These are phyloP conservation scores for Boletus rubroflammeus DNA, from an alignment of 768 basidiomycete species.

Conservation along the genomic window DNA sequence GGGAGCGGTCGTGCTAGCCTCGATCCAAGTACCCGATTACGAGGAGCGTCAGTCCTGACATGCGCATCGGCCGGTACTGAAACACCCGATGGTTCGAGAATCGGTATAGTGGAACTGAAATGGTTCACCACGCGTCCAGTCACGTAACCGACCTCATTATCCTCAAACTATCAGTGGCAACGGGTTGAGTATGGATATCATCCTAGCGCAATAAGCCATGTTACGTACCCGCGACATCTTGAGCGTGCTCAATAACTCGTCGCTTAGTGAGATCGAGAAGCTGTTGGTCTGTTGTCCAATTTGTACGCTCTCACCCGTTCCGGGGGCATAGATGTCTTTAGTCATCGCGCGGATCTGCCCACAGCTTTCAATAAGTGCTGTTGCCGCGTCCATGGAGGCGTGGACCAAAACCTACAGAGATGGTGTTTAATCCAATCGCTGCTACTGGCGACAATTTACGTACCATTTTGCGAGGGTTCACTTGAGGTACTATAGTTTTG, in stretches of 20 bases:
- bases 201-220: background rate
- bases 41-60: slow-evolving; percentile 21
- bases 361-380: slow-evolving; percentile 75
- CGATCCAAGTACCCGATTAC: slow-evolving; percentile 55
- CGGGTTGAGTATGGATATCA: slow-evolving; percentile 4
- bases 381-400: slow-evolving; percentile 62
- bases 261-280: slow-evolving; percentile 92
- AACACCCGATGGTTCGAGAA: slow-evolving; percentile 66
- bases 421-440: background rate
- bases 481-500: slow-evolving; percentile 93
- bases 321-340: slow-evolving; percentile 83
- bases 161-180: slow-evolving; percentile 70
- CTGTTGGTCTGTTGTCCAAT: slow-evolving; percentile 96
- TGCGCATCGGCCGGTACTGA: slow-evolving; percentile 25
- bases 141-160: slow-evolving; percentile 94
- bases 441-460: slow-evolving; percentile 8
- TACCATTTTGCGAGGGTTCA: slow-evolving; percentile 95
- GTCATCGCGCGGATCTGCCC: slow-evolving; percentile 86
- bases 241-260: slow-evolving; percentile 74
- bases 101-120: slow-evolving; percentile 84
- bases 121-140: slow-evolving; percentile 83
- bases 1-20: slow-evolving; percentile 67
- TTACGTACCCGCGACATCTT: slow-evolving; percentile 81
- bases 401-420: slow-evolving; percentile 78
- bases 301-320: slow-evolving; percentile 69